These are phyloP conservation scores for Crithidia fasciculata DNA, from an alignment of 208 protist genomes.

Conservation along the genomic window DNA sequence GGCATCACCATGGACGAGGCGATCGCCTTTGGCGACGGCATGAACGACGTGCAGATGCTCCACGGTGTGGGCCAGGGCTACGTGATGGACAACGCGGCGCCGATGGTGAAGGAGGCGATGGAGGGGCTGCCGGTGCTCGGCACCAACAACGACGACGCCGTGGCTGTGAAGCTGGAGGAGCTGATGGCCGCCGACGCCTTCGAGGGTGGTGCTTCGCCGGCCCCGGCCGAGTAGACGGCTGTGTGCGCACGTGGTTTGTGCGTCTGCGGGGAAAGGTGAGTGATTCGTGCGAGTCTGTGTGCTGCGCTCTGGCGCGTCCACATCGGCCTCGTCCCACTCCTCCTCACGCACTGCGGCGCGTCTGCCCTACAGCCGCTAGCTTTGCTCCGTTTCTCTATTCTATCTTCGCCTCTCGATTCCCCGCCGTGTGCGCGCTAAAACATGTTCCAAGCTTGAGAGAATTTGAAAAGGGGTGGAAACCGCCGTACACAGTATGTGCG, in stretches of 20 bases:
- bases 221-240: neutral
- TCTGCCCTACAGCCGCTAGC: too few relatives aligned
- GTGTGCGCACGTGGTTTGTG: neutral
- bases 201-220: neutral
- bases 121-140: slow-evolving; percentile 56
- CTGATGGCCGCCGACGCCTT: slow-evolving; percentile 37
- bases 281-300: too few relatives aligned
- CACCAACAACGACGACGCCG: slow-evolving; percentile 61
- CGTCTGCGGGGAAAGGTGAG: too few relatives aligned
- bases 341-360: neutral
- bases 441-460: neutral
- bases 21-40: slow-evolving; percentile 76
- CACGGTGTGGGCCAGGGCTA: slow-evolving; percentile 46
- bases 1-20: slow-evolving; percentile 30
- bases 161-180: slow-evolving; percentile 58
- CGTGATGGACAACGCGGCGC: slow-evolving; percentile 65
- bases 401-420: neutral
- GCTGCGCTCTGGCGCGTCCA: neutral
- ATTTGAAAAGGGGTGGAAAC: neutral
- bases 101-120: slow-evolving; percentile 42
- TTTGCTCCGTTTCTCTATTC: neutral
- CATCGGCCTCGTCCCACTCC: neutral
- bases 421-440: neutral
- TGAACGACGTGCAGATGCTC: slow-evolving; percentile 76
- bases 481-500: slow-evolving; percentile 11